Conservation (phyloP, 441 rosid species). For the Cnidoscolus chayamansa region DNA sequence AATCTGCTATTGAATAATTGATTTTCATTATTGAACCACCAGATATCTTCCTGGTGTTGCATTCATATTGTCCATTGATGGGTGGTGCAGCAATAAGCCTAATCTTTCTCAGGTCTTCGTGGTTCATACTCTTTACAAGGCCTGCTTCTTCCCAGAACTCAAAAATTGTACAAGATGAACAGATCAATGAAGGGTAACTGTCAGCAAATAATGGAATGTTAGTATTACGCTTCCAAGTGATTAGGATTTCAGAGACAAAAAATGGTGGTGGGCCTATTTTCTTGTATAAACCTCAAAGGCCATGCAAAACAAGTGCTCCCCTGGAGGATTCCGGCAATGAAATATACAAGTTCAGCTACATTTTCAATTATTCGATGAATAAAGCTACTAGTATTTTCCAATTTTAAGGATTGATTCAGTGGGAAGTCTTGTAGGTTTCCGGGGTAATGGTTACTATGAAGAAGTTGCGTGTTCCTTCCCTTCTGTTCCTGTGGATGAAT, state of each 20-base stretch:
- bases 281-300: not conserved
- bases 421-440: not conserved
- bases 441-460: not conserved
- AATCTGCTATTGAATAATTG: not conserved
- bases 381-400: constrained; percentile 11
- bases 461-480: not conserved
- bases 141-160: not conserved
- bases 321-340: constrained; percentile 11
- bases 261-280: not conserved
- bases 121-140: not conserved
- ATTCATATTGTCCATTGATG: not conserved
- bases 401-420: not conserved
- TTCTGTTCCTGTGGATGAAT: not conserved
- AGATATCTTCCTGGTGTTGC: not conserved
- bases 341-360: constrained; percentile 15
- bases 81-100: not conserved
- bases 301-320: constrained; percentile 11
- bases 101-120: constrained; percentile 1
- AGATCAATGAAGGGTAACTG: constrained; percentile 44
- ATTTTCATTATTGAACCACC: not conserved
- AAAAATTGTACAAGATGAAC: constrained; percentile 14
- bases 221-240: not conserved
- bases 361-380: constrained; percentile 20
- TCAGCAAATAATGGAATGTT: not conserved
- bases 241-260: not conserved